phyloP scores from a whole-genome alignment of 371 early-diverging fungal species.

The Amoeboaphelidium occidentale region DNA sequence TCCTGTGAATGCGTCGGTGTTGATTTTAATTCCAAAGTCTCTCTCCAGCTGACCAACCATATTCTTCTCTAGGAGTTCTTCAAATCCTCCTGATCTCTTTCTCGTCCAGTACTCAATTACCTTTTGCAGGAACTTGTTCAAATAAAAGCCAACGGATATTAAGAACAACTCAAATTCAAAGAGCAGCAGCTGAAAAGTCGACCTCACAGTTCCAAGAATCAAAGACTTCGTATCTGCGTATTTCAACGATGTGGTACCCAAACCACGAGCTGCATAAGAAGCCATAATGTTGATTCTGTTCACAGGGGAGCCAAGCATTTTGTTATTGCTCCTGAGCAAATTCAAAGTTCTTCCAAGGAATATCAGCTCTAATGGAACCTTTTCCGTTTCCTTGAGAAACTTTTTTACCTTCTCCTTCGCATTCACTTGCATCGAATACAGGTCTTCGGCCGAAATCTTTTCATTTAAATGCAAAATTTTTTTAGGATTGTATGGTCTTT shows the following conservation, averaged over 20 bases:
- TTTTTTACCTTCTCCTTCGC: conserved; percentile 39
- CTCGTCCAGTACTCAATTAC: neutral
- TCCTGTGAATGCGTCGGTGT: neutral
- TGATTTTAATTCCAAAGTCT: neutral
- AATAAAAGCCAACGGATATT: neutral
- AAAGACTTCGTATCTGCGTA: neutral
- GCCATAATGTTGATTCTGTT: conserved; percentile 72
- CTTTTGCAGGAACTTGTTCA: neutral
- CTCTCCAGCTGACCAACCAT: neutral
- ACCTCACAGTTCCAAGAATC: neutral
- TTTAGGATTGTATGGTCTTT: conserved; percentile 35
- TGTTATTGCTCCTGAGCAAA: conserved; percentile 54
- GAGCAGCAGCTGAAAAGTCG: neutral
- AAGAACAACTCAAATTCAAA: neutral
- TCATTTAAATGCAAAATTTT: conserved; percentile 16
- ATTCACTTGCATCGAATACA: conserved; percentile 40
- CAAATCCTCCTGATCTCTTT: neutral
- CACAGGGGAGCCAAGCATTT: conserved; percentile 53
- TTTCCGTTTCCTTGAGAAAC: conserved; percentile 39
- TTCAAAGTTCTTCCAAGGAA: conserved; percentile 76
- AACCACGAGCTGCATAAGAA: conserved; percentile 40
- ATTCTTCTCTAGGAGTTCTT: neutral
- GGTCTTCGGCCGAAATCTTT: conserved; percentile 17
- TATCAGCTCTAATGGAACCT: conserved; percentile 60
- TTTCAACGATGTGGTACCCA: conserved; percentile 6